Conservation (phyloP, 257 asterid species). For the Verbena officinalis region DNA sequence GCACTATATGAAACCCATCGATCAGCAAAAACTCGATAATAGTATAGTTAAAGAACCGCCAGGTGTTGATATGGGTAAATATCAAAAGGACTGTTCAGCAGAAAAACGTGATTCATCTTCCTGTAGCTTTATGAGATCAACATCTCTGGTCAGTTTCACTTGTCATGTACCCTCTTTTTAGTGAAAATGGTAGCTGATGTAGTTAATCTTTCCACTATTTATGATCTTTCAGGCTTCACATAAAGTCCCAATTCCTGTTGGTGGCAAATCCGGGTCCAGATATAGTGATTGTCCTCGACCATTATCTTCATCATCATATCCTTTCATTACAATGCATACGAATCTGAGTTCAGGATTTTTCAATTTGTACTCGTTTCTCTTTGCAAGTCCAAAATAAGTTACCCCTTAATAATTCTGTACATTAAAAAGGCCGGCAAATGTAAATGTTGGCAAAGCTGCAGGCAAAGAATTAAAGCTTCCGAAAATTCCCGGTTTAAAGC, state of each 20-base stretch:
- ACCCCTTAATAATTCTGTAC: conserved; percentile 63
- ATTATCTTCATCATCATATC: conserved; percentile 79
- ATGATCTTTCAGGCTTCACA: conserved; percentile 51
- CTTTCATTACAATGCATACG: conserved; percentile 32
- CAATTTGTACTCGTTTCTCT: conserved; percentile 17
- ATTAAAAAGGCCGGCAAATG: conserved; percentile 71
- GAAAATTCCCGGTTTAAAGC: conserved; percentile 56
- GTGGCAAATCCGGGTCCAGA: conserved; percentile 45
- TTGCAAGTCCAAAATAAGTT: conserved; percentile 24
- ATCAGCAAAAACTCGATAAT: conserved; percentile 32
- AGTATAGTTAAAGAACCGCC: conserved; percentile 34
- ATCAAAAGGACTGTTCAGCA: conserved; percentile 36
- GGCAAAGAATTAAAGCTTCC: conserved; percentile 62
- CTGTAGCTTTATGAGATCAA: conserved; percentile 32
- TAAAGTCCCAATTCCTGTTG: conserved; percentile 39
- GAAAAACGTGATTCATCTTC: conserved; percentile 45
- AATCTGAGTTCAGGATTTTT: conserved; percentile 10
- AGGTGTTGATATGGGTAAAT: conserved; percentile 34
- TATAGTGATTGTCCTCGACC: conserved; percentile 53
- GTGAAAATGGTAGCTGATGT: conserved; percentile 17
- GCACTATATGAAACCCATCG: conserved; percentile 23
- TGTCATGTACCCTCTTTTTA: conserved; percentile 12
- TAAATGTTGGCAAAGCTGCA: conserved; percentile 51
- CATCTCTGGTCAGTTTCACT: conserved; percentile 47
- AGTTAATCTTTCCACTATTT: conserved; percentile 18